Percentiles rank a stretch among this genome's conserved stretches.
Evolutionary conservation across 2,329 filamentous ascomycete species (phyloP).

Genomic region (Allantophomopsis lycopodina): DNA sequence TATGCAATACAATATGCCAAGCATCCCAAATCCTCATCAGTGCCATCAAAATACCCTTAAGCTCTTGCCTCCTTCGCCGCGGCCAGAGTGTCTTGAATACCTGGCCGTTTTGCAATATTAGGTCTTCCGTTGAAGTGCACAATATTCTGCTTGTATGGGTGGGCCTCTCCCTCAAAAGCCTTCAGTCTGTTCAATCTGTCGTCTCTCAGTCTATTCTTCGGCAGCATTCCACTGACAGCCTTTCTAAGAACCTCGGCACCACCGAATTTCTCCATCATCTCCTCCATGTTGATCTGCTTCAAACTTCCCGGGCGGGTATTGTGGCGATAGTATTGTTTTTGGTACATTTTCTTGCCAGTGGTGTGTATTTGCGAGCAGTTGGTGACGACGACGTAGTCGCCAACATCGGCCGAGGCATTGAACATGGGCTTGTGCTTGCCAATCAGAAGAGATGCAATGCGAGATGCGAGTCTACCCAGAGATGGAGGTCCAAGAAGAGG

Average conservation of each 20-base stretch:
- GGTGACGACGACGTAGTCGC: conserved; percentile 94
- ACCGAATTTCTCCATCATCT: conserved; percentile 86
- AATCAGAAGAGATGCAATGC: conserved; percentile 82
- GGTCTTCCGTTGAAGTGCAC: conserved; percentile 52
- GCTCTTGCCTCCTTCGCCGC: neutral
- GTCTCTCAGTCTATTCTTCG: conserved; percentile 88
- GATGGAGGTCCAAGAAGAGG: conserved; percentile 48
- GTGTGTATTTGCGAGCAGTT: conserved; percentile 77
- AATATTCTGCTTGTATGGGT: conserved; percentile 87
- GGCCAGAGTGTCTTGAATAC: neutral
- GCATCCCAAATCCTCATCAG: too few species aligned
- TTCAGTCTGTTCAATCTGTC: conserved; percentile 80
- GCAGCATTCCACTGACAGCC: conserved; percentile 93
- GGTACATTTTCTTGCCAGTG: conserved; percentile 82
- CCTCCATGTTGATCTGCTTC: conserved; percentile 85
- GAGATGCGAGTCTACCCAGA: conserved; percentile 79
- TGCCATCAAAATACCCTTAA: neutral
- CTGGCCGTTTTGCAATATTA: conserved; percentile 12
- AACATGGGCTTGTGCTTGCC: conserved; percentile 99
- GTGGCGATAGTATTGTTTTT: conserved; percentile 94
- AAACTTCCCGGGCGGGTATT: conserved; percentile 81
- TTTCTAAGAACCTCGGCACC: conserved; percentile 82
- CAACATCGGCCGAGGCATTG: conserved; percentile 95
- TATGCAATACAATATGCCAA: too few species aligned
- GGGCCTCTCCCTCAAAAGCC: conserved; percentile 83